A percentile compares a stretch with the other conserved stretches of the same genome.
phyloP scores from a whole-genome alignment of 2,329 filamentous ascomycete species.

The Penicillium palitans region DNA sequence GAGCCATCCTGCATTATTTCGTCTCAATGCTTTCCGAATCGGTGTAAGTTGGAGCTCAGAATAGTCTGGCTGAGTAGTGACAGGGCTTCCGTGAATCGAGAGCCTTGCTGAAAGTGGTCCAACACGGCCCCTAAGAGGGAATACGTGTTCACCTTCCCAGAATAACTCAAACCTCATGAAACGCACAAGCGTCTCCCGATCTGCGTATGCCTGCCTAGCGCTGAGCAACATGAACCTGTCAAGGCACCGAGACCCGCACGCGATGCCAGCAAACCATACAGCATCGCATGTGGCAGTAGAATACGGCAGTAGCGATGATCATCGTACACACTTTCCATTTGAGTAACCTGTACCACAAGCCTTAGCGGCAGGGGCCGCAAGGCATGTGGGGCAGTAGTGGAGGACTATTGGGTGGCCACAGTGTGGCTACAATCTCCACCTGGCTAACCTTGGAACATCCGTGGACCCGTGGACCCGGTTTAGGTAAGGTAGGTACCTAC shows the following conservation, averaged over 20 bases:
- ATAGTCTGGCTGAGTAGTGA: background rate
- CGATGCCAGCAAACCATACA: background rate
- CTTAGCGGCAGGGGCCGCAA: too few species aligned
- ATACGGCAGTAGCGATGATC: background rate
- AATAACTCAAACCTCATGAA: background rate
- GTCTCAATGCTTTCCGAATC: background rate
- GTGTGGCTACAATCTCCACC: too few species aligned
- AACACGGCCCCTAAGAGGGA: background rate
- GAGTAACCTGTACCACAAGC: background rate
- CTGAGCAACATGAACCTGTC: too few species aligned
- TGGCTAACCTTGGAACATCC: too few species aligned
- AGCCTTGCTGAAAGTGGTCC: background rate
- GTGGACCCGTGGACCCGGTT: too few species aligned
- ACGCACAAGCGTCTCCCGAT: background rate
- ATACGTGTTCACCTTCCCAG: background rate
- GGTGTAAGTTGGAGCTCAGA: background rate
- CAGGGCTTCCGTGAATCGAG: background rate
- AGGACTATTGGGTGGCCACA: background rate
- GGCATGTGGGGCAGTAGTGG: background rate
- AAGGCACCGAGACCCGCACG: background rate
- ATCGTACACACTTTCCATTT: background rate
- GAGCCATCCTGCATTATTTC: background rate
- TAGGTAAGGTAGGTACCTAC: too few species aligned
- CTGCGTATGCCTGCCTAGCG: too few species aligned
- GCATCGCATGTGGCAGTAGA: background rate